Base-by-base conservation (phyloP, 495 filamentous ascomycete genomes). In the Geopyxis carbonaria region DNA sequence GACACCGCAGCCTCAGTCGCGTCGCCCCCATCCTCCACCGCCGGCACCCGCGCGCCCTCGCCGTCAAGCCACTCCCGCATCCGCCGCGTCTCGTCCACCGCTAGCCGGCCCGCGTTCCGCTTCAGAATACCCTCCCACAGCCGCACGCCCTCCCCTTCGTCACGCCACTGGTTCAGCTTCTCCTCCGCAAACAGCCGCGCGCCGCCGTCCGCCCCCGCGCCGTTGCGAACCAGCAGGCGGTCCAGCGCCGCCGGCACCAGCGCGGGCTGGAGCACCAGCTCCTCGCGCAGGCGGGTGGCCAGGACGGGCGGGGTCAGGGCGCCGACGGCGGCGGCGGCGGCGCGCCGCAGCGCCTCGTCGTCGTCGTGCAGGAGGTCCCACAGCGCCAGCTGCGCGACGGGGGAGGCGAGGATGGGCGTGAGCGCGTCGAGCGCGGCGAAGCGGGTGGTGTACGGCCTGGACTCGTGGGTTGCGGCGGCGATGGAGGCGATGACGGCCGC, bases 101-200 rank as follows among this genome's bases (percentile, higher is more conserved):
- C 34, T 32, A 31, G 32, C 24, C n/a, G 22, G 31, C 19, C 21
- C 16, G 7, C 48, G 10, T 9, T 35, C 37, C 4, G 30, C 38
- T 10, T n/a, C n/a, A n/a, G n/a, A n/a, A 43, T 31, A 21, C 39
- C 37, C 34, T 19, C 31, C 28, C 8, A 36, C 0, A 42, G 34
- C 1, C 46, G 24, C 7, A 78, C 62, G 1, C 71, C 62, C 58
- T 93, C 86, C 5, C 68, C 58, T 2, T 81, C 69, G 48, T 93
- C 86, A 34, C 89, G 63, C 53, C 78, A 94, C 0, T 93, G 63
- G 43, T 97, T 97, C 46, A 87, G 82, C 48, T 89, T 84, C 59
- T 97, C 89, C 47, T 79, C 66, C 10, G 71, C 73, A 50, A 97
- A 97, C 0, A 97, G 61, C 10, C 86, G 53, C 13, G 64, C 57